Evolutionary conservation across 2,329 filamentous ascomycete species (phyloP), one percentile per base, ranked within the genome.

Genomic region (Plenodomus biglobosus): DNA sequence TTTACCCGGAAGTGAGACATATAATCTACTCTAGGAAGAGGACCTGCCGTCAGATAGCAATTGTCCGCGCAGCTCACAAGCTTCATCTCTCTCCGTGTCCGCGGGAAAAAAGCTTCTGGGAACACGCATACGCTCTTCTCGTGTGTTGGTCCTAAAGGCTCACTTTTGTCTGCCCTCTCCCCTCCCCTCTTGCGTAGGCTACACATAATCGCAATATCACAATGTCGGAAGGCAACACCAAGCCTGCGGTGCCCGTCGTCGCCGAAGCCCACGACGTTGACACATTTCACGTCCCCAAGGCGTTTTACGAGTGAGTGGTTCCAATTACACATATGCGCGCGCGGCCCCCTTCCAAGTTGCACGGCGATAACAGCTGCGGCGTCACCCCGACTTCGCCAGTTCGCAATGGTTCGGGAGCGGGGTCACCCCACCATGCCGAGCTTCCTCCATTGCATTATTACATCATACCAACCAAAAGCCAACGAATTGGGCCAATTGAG

Each of bases 231-330:
- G 75, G 75, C 53, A 53, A 66, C 42, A 64, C 68, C 34, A 68
- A 73, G 59, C 73, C 74, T 24, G 6, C 7, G 27, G 27, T 32
- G 27, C 62, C 65, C 20, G 85, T 88, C 64, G 87, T 91, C 64
- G 79, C 80, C 53, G 88, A 91, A 78, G 86, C 87, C 66, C 87
- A 90, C 73, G 75, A 85, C 68, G 86, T 90, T 61, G 85, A 89
- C 73, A 91, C 87, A 17, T 90, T 76, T 73, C 77, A 83, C 66
- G 80, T 84, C 41, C 82, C 82, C 53, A 74, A 82, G 55, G 73
- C 70, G 3, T 75, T 75, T 56, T 66, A 62, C 49, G 69, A 71
- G 73, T 76, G 58, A 68, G 72, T 67, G 6, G 27, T 15, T 32
- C 8, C 22, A 24, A 24, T n/a, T 5, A 24, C 22, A 24, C 22